A percentile compares a stretch with the other conserved stretches of the same genome.
Evolutionary conservation across 2,329 filamentous ascomycete species (phyloP).

Genomic region (Trichoderma sp.): DNA sequence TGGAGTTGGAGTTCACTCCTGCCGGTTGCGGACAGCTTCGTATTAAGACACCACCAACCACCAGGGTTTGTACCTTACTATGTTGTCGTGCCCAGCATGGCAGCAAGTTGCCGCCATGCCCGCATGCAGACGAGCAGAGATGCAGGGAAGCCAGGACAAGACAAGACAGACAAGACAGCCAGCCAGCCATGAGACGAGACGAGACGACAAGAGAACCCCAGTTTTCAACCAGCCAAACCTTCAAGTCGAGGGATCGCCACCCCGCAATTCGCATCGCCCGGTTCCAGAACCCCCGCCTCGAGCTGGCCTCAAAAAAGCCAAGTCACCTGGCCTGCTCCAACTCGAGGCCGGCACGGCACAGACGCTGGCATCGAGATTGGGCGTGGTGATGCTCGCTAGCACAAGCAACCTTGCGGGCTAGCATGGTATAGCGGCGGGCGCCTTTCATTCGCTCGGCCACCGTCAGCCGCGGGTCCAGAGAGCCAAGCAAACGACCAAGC

Average conservation of each 20-base stretch:
- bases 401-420: conserved; percentile 2
- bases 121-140: conserved; percentile 19
- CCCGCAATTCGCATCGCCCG: conserved; percentile 24
- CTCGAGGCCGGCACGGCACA: conserved; percentile 18
- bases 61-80: neutral
- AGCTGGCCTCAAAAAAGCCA: neutral
- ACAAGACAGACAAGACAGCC: neutral
- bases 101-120: neutral
- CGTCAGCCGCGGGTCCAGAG: conserved; percentile 11
- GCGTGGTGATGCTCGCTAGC: conserved; percentile 3
- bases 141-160: too few relatives aligned
- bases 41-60: neutral
- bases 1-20: neutral
- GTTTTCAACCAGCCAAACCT: conserved; percentile 5
- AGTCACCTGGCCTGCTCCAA: conserved; percentile 28
- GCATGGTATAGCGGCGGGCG: conserved; percentile 23
- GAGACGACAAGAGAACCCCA: conserved; percentile 16
- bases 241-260: conserved; percentile 23
- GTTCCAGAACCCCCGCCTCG: conserved; percentile 28
- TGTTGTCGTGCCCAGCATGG: neutral
- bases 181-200: neutral
- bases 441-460: conserved; percentile 14
- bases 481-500: neutral
- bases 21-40: conserved; percentile 10
- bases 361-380: conserved; percentile 26